Percentiles rank a stretch among this genome's conserved stretches.
Conservation (phyloP, 495 filamentous ascomycete species). For the Podospora appendiculata region DNA sequence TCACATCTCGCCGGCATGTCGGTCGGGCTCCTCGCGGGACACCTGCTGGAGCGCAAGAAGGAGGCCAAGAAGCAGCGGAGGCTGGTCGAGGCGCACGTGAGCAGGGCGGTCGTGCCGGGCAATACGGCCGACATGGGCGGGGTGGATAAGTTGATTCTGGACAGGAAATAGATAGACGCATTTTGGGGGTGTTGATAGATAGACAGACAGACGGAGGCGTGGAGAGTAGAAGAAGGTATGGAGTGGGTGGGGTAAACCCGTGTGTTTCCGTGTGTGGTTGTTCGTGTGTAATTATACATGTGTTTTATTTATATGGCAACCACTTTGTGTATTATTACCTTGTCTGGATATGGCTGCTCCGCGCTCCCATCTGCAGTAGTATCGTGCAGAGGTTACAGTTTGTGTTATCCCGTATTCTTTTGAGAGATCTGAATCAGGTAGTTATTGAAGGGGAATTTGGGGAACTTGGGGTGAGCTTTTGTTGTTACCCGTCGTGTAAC, state of each 20-base stretch:
- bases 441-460: too few relatives aligned
- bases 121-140: background rate
- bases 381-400: too few relatives aligned
- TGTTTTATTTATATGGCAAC: too few relatives aligned
- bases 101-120: background rate
- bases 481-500: too few relatives aligned
- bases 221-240: background rate
- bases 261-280: too few relatives aligned
- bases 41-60: conserved; percentile 20
- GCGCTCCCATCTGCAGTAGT: too few relatives aligned
- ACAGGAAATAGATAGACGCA: background rate
- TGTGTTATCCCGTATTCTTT: too few relatives aligned
- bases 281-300: too few relatives aligned
- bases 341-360: too few relatives aligned
- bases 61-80: conserved; percentile 7
- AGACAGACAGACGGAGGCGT: background rate
- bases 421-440: too few relatives aligned
- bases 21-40: conserved; percentile 37
- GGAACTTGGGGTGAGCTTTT: too few relatives aligned
- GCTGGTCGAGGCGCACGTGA: background rate
- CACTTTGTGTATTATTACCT: too few relatives aligned
- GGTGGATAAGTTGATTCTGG: background rate
- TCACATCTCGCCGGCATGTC: conserved; percentile 67
- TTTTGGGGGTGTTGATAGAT: background rate
- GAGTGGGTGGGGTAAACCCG: background rate